phyloP scores from a whole-genome alignment of 176 grass and related monocot species.

The Eleusine indica region DNA sequence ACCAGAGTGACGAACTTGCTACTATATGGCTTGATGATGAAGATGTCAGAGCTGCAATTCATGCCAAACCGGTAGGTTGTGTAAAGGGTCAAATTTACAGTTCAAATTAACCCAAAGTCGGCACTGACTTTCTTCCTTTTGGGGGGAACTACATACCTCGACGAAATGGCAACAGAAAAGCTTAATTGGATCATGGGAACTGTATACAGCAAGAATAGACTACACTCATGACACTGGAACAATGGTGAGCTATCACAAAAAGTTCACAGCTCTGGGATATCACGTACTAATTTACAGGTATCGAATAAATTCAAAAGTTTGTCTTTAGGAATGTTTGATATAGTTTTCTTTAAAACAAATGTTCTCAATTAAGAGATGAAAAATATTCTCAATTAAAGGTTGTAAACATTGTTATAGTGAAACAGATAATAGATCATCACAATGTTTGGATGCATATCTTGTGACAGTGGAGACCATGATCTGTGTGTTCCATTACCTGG shows the following conservation, averaged over 20 bases:
- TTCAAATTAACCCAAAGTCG: constrained; percentile 15
- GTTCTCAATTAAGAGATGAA: no score
- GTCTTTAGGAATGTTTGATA: no score
- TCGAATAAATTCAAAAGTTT: no score
- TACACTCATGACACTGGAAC: constrained; percentile 47
- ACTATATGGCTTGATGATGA: constrained; percentile 73
- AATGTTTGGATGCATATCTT: background rate
- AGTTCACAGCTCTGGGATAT: constrained; percentile 59
- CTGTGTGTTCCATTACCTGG: constrained; percentile 74
- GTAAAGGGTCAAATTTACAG: background rate
- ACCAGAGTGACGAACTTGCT: constrained; percentile 71
- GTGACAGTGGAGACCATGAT: constrained; percentile 79
- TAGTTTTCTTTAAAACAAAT: no score
- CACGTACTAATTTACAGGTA: constrained; percentile 68
- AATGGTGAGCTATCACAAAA: constrained; percentile 71
- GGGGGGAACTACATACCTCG: background rate
- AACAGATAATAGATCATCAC: background rate
- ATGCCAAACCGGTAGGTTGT: constrained; percentile 57
- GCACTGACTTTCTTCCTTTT: background rate
- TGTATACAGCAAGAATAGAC: constrained; percentile 61
- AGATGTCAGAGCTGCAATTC: constrained; percentile 70
- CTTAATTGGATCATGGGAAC: constrained; percentile 59
- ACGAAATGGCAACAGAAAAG: constrained; percentile 41
- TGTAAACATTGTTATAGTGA: no score
- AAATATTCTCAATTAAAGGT: no score